Evolutionary conservation across 2,329 filamentous ascomycete genomes (phyloP).

Genomic region (Clonostachys solani): DNA sequence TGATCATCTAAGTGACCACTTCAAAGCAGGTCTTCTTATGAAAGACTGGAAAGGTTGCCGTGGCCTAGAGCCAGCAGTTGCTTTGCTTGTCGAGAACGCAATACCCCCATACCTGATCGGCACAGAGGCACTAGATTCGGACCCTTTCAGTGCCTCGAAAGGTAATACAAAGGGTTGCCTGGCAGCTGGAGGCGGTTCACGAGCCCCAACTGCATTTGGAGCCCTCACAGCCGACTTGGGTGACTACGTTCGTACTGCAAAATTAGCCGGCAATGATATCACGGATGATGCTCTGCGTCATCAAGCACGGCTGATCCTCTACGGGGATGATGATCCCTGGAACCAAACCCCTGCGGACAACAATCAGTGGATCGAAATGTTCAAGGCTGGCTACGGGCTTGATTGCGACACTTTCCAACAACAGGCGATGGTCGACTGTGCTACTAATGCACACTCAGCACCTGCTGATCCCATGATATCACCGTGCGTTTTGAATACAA

Average conservation of each 20-base stretch:
- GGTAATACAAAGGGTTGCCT: no score
- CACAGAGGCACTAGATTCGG: constrained; percentile 9
- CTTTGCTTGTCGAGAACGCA: constrained; percentile 11
- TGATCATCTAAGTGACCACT: constrained; percentile 19
- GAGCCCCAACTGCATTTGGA: no score
- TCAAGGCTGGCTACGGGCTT: no score
- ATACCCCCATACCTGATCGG: constrained; percentile 18
- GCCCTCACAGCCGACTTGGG: no score
- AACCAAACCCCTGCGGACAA: constrained; percentile 20
- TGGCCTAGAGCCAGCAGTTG: constrained; percentile 13
- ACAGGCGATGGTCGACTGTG: no score
- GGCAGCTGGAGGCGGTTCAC: no score
- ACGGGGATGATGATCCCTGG: constrained; percentile 13
- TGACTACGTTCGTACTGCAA: no score
- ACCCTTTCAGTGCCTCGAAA: constrained; percentile 19
- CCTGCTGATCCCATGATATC: no score
- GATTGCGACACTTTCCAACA: no score
- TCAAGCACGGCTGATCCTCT: constrained; percentile 15
- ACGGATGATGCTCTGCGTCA: constrained; percentile 18
- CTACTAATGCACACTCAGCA: no score
- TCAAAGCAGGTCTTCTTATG: constrained; percentile 16
- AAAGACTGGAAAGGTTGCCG: constrained; percentile 19
- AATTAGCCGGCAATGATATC: no score
- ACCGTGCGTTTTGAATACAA: no score
- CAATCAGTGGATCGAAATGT: constrained; percentile 15